A percentile compares a stretch with the other conserved stretches of the same genome.
Evolutionary conservation across 176 grass and related monocot genomes (phyloP).

Genomic region (Eremochloa ophiuroides): DNA sequence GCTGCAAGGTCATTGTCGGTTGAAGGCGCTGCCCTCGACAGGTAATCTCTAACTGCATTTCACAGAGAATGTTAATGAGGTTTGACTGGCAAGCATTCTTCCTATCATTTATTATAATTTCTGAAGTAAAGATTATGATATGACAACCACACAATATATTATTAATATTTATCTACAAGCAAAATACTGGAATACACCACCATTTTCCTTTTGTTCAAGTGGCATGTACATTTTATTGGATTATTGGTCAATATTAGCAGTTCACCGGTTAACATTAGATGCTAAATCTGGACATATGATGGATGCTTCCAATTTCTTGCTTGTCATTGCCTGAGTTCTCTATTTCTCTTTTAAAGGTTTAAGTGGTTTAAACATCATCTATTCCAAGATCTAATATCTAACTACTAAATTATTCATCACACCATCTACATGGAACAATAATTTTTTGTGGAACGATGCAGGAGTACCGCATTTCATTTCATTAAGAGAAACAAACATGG

Average conservation of each 20-base stretch:
- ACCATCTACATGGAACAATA: neutral
- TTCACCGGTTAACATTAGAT: neutral
- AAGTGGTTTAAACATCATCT: neutral
- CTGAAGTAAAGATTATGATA: neutral
- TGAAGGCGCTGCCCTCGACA: slow-evolving; percentile 55
- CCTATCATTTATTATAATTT: neutral
- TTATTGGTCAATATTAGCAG: neutral
- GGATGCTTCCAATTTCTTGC: neutral
- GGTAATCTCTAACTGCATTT: slow-evolving; percentile 69
- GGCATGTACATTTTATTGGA: neutral
- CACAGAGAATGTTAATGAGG: slow-evolving; percentile 17
- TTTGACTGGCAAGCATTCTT: slow-evolving; percentile 1
- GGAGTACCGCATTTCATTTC: too few species aligned
- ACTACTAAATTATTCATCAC: neutral
- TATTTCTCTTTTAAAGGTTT: neutral
- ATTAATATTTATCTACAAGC: neutral
- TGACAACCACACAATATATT: neutral
- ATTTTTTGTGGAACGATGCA: too few species aligned
- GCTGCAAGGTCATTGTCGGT: slow-evolving; percentile 46
- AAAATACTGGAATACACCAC: neutral
- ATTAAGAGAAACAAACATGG: too few species aligned
- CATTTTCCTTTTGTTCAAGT: neutral
- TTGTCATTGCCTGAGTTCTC: neutral
- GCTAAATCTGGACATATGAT: neutral
- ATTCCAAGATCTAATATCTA: neutral